These are phyloP conservation scores for Nemania bipapillata DNA, from an alignment of 2,329 filamentous ascomycete species.

Conservation along the genomic window DNA sequence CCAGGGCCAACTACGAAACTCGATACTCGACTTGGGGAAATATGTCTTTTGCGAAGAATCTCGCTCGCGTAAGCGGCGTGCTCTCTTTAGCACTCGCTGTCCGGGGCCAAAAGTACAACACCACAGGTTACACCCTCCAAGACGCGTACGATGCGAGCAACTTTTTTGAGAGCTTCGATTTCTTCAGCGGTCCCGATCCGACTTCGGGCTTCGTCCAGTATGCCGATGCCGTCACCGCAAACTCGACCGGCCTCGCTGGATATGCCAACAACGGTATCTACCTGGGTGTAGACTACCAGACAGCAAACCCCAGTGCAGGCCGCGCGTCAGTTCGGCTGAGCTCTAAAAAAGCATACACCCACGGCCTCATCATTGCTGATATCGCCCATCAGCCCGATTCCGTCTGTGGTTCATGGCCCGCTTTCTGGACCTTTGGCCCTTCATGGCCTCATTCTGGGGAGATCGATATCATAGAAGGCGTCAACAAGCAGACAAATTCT, in stretches of 20 bases:
- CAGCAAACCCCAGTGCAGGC: slow-evolving; percentile 65
- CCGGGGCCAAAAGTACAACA: slow-evolving; percentile 53
- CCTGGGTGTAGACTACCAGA: slow-evolving; percentile 75
- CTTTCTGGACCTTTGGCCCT: slow-evolving; percentile 75
- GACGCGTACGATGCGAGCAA: slow-evolving; percentile 63
- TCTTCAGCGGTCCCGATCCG: slow-evolving; percentile 70
- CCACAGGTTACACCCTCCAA: slow-evolving; percentile 60
- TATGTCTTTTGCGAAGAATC: slow-evolving; percentile 43
- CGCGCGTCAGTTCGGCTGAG: slow-evolving; percentile 76
- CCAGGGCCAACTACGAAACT: slow-evolving; percentile 10
- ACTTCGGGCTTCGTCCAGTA: slow-evolving; percentile 81
- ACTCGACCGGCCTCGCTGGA: slow-evolving; percentile 67
- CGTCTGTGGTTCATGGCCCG: slow-evolving; percentile 79
- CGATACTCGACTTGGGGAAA: slow-evolving; percentile 19
- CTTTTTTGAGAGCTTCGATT: slow-evolving; percentile 67
- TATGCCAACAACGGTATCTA: slow-evolving; percentile 67
- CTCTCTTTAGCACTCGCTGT: slow-evolving; percentile 42
- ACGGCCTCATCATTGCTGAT: slow-evolving; percentile 77
- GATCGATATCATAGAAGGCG: slow-evolving; percentile 84
- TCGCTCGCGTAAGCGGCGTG: slow-evolving; percentile 44
- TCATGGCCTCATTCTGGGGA: slow-evolving; percentile 77
- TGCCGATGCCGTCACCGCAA: slow-evolving; percentile 67
- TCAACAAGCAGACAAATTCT: slow-evolving; percentile 70
- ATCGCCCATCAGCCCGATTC: slow-evolving; percentile 79
- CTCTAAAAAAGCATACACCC: slow-evolving; percentile 73